These are phyloP conservation scores for Stagonosporopsis chrysanthemi DNA, from an alignment of 2,329 filamentous ascomycete species.

Conservation along the genomic window DNA sequence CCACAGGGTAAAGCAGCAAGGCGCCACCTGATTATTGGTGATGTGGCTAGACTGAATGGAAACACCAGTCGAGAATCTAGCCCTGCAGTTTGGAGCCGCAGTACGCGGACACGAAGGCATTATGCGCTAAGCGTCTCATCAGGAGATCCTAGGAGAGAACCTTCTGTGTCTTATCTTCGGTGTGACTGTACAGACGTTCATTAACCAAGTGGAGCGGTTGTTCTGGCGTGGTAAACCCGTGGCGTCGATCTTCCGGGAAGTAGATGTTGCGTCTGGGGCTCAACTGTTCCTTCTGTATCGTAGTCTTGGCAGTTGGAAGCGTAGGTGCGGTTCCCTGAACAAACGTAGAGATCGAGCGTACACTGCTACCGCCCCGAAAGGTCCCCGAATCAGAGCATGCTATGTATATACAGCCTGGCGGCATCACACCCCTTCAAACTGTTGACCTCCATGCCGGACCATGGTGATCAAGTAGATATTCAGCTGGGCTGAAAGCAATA, in stretches of 20 bases:
- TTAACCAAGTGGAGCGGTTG: neutral
- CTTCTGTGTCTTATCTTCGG: neutral
- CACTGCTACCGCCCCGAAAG: neutral
- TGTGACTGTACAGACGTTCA: neutral
- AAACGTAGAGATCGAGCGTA: neutral
- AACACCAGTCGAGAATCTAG: slow-evolving; percentile 1
- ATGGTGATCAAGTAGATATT: neutral
- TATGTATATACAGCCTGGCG: no score
- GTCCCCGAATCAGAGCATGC: neutral
- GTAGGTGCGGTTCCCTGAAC: neutral
- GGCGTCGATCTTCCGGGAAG: neutral
- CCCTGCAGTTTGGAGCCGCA: neutral
- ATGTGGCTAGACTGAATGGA: slow-evolving; percentile 8
- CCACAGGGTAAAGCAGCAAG: slow-evolving; percentile 18
- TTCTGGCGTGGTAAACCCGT: neutral
- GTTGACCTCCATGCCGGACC: neutral
- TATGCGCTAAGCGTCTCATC: neutral
- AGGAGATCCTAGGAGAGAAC: neutral
- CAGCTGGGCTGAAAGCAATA: neutral
- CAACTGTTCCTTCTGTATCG: neutral
- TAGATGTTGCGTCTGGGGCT: neutral
- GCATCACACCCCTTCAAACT: no score
- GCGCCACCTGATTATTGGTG: neutral
- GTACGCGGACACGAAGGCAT: neutral
- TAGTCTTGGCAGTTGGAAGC: neutral